Conservation (phyloP, 1,284 basidiomycete species). For the Melanopsichium pennsylvanicum region DNA sequence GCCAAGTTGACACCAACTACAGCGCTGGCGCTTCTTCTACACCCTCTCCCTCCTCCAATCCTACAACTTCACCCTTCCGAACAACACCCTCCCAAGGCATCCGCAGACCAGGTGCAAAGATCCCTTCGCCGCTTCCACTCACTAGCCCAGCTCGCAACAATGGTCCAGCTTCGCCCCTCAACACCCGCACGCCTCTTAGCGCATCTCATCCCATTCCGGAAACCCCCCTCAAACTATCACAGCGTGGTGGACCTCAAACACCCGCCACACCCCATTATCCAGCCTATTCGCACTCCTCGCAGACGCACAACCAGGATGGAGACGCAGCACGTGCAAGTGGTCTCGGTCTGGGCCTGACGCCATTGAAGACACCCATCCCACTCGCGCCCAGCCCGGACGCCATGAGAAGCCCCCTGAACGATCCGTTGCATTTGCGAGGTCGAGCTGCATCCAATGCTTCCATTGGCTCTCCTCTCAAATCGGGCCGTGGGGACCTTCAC, state of each 20-base stretch:
- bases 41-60: conserved; percentile 11
- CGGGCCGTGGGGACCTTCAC: conserved; percentile 14
- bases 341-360: conserved; percentile 43
- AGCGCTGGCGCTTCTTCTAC: neutral
- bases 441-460: conserved; percentile 23
- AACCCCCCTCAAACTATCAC: conserved; percentile 54
- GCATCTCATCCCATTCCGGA: conserved; percentile 54
- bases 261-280: conserved; percentile 42
- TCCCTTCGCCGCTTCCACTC: conserved; percentile 42
- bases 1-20: neutral
- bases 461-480: conserved; percentile 31
- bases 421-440: conserved; percentile 27
- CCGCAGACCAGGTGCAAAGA: conserved; percentile 36
- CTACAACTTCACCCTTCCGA: conserved; percentile 20
- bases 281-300: conserved; percentile 14
- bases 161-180: conserved; percentile 19
- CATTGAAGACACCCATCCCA: conserved; percentile 31
- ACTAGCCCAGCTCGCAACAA: conserved; percentile 43
- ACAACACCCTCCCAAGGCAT: conserved; percentile 37
- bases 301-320: conserved; percentile 5
- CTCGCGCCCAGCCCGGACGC: conserved; percentile 28
- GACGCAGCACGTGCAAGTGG: conserved; percentile 38
- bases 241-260: conserved; percentile 40
- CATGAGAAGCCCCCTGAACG: conserved; percentile 25
- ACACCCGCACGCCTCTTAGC: conserved; percentile 52